Percentiles rank a stretch among this genome's conserved stretches.
phyloP scores from a whole-genome alignment of 345 rosid genomes.

The Bretschneidera sinensis region DNA sequence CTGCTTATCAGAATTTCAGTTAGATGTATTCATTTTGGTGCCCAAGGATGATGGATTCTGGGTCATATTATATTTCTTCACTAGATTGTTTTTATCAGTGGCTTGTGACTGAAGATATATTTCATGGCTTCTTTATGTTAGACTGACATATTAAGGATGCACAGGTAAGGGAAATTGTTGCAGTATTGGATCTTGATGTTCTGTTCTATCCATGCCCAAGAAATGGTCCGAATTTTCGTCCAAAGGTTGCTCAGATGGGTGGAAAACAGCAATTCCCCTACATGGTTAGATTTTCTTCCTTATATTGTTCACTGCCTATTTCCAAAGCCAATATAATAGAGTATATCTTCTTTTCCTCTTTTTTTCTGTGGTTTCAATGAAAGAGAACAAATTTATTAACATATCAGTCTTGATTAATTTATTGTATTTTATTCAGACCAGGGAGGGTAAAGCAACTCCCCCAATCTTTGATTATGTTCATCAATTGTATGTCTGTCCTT shows the following conservation, averaged over 20 bases:
- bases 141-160: conserved; percentile 12
- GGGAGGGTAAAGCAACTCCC: no score
- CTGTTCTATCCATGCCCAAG: conserved; percentile 88
- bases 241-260: conserved; percentile 73
- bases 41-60: no score
- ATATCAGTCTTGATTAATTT: no score
- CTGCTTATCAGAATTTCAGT: background rate
- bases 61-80: no score
- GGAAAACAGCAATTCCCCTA: conserved; percentile 92
- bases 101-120: conserved; percentile 1
- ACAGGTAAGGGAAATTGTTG: conserved; percentile 94
- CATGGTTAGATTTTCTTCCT: conserved; percentile 58
- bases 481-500: no score
- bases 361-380: background rate
- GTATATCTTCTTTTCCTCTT: background rate
- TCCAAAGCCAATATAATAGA: background rate
- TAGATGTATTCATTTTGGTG: conserved; percentile 1
- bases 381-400: no score
- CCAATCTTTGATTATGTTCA: no score
- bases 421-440: no score
- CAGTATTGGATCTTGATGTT: conserved; percentile 87
- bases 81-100: background rate
- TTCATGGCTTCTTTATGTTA: conserved; percentile 1
- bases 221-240: conserved; percentile 86
- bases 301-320: background rate